These are phyloP conservation scores for Plantago ovata DNA, from an alignment of 257 asterid genomes.

Conservation along the genomic window DNA sequence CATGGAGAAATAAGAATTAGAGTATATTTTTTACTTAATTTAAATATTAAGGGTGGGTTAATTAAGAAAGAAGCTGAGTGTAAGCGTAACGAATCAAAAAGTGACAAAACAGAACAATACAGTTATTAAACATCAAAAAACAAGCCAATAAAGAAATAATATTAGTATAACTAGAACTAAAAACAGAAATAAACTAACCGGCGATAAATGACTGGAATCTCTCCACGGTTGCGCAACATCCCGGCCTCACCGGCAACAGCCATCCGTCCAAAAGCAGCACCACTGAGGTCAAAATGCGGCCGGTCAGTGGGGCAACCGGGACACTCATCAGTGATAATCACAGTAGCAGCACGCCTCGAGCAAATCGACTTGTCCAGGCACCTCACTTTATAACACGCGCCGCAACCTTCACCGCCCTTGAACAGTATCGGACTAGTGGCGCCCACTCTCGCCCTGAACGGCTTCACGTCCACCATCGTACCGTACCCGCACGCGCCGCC, in stretches of 20 bases:
- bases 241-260: conserved; percentile 72
- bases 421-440: conserved; percentile 94
- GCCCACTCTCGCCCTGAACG: conserved; percentile 87
- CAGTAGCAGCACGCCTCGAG: conserved; percentile 85
- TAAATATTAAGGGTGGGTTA: too few species aligned
- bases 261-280: conserved; percentile 94
- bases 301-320: conserved; percentile 75
- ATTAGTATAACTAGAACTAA: background rate
- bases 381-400: conserved; percentile 88
- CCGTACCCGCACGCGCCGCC: conserved; percentile 99
- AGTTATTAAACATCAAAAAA: conserved; percentile 29
- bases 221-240: conserved; percentile 84
- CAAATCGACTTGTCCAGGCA: conserved; percentile 83
- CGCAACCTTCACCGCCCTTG: conserved; percentile 92
- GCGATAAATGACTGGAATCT: conserved; percentile 64
- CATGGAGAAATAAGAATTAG: too few species aligned
- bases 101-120: conserved; percentile 49
- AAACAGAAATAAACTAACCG: conserved; percentile 34
- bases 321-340: conserved; percentile 88
- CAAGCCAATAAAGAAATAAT: conserved; percentile 4
- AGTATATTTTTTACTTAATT: too few species aligned
- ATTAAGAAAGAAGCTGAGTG: too few species aligned
- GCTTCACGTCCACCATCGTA: conserved; percentile 86
- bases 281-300: conserved; percentile 86
- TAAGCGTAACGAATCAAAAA: conserved; percentile 13